Conservation (phyloP, 441 rosid species). For the Viola pubescens region DNA sequence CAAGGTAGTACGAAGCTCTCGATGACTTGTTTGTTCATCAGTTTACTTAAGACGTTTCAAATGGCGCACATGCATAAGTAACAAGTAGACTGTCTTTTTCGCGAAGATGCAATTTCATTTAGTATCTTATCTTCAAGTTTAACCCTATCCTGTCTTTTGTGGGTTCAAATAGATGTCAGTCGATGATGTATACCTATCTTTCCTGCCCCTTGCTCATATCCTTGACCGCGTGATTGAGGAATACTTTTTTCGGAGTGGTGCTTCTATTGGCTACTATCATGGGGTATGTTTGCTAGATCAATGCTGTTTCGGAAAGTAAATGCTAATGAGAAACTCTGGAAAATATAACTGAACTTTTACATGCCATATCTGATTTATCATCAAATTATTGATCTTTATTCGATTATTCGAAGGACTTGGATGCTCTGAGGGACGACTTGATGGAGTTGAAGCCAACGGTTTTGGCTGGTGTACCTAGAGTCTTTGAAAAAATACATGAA, state of each 20-base stretch:
- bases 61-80: too few species aligned
- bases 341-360: not conserved
- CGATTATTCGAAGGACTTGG: slow-evolving; percentile 50
- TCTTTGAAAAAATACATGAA: slow-evolving; percentile 79
- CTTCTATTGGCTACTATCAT: slow-evolving; percentile 92
- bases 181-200: slow-evolving; percentile 83
- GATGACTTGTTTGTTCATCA: not conserved
- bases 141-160: not conserved
- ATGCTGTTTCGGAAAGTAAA: too few species aligned
- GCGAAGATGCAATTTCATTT: too few species aligned
- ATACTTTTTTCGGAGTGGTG: slow-evolving; percentile 76
- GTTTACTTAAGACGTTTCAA: too few species aligned
- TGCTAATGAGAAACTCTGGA: too few species aligned
- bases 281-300: slow-evolving; percentile 44
- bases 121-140: too few species aligned
- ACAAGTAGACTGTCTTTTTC: too few species aligned
- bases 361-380: not conserved
- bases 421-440: slow-evolving; percentile 71
- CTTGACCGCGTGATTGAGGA: slow-evolving; percentile 86
- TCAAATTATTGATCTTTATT: not conserved
- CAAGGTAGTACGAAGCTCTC: slow-evolving; percentile 41
- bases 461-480: slow-evolving; percentile 92
- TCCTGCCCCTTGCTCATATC: slow-evolving; percentile 90
- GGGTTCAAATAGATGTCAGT: slow-evolving; percentile 57
- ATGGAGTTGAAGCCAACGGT: slow-evolving; percentile 82